Base-by-base conservation (phyloP, 1,284 basidiomycete species). In the Apiotrichum laibachii region DNA sequence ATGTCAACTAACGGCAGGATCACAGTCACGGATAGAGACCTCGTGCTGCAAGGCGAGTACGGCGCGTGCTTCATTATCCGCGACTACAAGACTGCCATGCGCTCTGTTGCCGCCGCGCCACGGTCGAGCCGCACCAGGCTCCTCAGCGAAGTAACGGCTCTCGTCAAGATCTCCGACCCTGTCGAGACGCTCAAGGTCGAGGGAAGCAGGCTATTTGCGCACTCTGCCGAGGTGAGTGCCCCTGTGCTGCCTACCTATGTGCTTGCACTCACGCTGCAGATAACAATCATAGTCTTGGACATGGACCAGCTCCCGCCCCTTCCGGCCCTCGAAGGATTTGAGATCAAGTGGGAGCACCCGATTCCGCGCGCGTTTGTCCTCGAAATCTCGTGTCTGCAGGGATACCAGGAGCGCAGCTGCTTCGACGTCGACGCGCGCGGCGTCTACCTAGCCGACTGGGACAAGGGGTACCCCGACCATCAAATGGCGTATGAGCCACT, bases 391-490 rank as follows among this genome's bases (percentile, higher is more conserved):
- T 55, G 34, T 13, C 43, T 59, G n/a, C 46, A 59, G 18, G 37
- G n/a, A 9, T 42, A 52, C 16, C 26, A 35, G 45, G 31, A 47
- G 15, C 22, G 37, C 7, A 40, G 40, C 11, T 37, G 44, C 19
- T 13, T 59, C 1, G 58, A 49, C 2, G 50, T 59, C 42, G 58
- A 59, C 45, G 48, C 53, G 26, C 58, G 58, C 31, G 58, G 34
- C 6, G 19, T 59, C 22, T 59, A 55, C 50, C 47, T 59, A 34
- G 43, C 43, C 37, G 58, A 59, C 53, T 59, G 53, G 53, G 58
- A 59, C 50, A 52, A 37, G 50, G 58, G 58, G 15, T 37, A 22
- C 43, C 53, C 53, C 22, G 48, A 51, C 37, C 8, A 1, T 12
- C 19, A 15, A 5, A 21, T 47, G 4, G 18, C 19, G 2, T 55